Evolutionary conservation across 2,329 filamentous ascomycete species (phyloP), one percentile per base, ranked within the genome.

Genomic region (Penicillium olsonii): DNA sequence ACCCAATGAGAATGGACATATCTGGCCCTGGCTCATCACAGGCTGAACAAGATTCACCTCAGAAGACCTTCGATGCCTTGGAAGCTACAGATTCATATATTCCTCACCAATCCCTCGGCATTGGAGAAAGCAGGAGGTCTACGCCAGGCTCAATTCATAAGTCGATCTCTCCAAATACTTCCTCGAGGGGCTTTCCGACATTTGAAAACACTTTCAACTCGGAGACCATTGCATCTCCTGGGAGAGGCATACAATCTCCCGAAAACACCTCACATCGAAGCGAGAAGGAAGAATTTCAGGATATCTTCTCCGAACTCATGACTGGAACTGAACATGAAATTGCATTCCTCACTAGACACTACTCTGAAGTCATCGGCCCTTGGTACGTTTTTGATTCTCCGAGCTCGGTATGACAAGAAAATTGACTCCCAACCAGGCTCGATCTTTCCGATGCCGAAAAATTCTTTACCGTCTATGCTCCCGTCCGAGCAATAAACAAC

Each of bases 381-480:
- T 74, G 71, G 68, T 70, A 55, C 15, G 8, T 3, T 15, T 5
- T 17, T 22, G 37, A 7, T 37, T 14, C 24, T 6, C 10, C 2
- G 29, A 7, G 1, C n/a, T 31, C n/a, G 3, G 4, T n/a, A 2
- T 15, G 15, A 14, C 14, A 12, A 27, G n/a, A 8, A 15, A 39
- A 24, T 49, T 66, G 11, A 68, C 45, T 26, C 22, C 10, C 3
- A 2, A 31, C 2, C 37, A 70, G 68, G 64, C 55, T 73, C 42
- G 71, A 73, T 45, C 54, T 72, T n/a, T 72, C 71, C 3, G 71
- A 74, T 39, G 59, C 66, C 4, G 60, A 55, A n/a, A 72, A 64
- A 11, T 73, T 72, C 48, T 74, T 74, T 40, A 60, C 64, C 0
- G 63, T 67, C 8, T 67, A 68, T 43, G 67, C 67, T 26, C 70